Percentiles rank a stretch among this genome's conserved stretches.
Evolutionary conservation across 1,284 basidiomycete genomes (phyloP).

Genomic region (Ganoderma resinaceum): DNA sequence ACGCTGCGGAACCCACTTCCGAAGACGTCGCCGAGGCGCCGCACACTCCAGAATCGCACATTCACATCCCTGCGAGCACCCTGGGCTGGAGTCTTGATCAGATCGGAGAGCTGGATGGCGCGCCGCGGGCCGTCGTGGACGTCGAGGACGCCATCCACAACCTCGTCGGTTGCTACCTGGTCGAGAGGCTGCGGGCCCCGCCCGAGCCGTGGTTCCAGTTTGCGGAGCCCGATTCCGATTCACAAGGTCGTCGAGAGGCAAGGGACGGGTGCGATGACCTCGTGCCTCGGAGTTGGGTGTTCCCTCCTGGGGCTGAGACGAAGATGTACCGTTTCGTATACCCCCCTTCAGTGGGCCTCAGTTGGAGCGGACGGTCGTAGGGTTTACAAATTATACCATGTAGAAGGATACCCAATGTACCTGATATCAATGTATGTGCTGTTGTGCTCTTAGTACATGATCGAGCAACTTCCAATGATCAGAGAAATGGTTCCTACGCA

Average conservation of each 20-base stretch:
- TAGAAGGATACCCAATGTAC: not conserved
- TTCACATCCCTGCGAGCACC: not conserved
- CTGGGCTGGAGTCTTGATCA: not conserved
- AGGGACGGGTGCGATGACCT: not conserved
- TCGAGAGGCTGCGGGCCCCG: not conserved
- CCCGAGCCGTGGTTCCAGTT: not conserved
- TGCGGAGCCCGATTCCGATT: not conserved
- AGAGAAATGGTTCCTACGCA: too few relatives aligned
- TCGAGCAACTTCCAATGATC: too few relatives aligned
- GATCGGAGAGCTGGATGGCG: not conserved
- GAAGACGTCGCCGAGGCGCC: not conserved
- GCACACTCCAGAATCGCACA: not conserved
- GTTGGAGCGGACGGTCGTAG: not conserved
- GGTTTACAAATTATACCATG: not conserved
- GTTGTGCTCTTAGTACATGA: too few relatives aligned
- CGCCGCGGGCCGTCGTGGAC: not conserved
- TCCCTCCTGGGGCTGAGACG: not conserved
- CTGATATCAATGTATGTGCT: not conserved
- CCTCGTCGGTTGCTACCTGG: not conserved
- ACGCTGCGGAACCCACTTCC: not conserved
- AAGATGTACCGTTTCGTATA: not conserved
- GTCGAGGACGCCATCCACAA: constrained; percentile 4
- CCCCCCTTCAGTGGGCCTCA: not conserved
- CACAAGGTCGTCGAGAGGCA: not conserved
- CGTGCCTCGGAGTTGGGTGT: not conserved